These are phyloP conservation scores for Lentinula lateritia DNA, from an alignment of 768 basidiomycete species.

Conservation along the genomic window DNA sequence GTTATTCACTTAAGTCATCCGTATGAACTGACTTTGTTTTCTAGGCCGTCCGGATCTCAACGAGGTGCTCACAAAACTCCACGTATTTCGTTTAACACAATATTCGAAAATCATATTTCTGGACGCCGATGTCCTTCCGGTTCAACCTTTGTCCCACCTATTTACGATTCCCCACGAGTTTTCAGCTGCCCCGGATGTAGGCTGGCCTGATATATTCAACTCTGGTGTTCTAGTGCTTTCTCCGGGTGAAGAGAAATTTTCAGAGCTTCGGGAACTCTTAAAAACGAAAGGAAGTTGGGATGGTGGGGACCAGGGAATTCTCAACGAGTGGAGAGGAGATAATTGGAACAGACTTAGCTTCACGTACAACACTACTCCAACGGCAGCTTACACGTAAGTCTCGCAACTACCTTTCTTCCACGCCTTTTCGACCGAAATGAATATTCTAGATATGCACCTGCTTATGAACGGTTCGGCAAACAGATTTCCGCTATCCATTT, in stretches of 20 bases:
- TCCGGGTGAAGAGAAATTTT: constrained; percentile 81
- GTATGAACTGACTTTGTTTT: constrained; percentile 9
- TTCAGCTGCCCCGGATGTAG: constrained; percentile 92
- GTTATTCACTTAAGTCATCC: background rate
- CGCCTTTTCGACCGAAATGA: constrained; percentile 19
- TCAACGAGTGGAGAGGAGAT: constrained; percentile 89
- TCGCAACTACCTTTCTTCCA: constrained; percentile 11
- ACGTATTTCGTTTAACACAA: constrained; percentile 87
- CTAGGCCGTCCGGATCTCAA: constrained; percentile 91
- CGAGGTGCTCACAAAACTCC: constrained; percentile 93
- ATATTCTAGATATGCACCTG: constrained; percentile 80
- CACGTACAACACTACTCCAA: constrained; percentile 97
- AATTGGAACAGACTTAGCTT: constrained; percentile 95
- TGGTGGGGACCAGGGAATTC: constrained; percentile 96
- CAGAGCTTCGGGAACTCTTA: constrained; percentile 63
- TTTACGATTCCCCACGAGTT: constrained; percentile 80
- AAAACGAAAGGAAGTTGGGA: constrained; percentile 87
- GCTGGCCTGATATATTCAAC: constrained; percentile 99
- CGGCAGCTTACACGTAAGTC: constrained; percentile 91
- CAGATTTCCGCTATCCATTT: constrained; percentile 87
- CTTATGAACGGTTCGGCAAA: constrained; percentile 89
- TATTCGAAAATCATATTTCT: constrained; percentile 86
- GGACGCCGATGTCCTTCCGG: constrained; percentile 87
- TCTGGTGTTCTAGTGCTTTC: constrained; percentile 89
- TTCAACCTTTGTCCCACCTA: constrained; percentile 88